Percentiles rank a stretch among this genome's conserved stretches.
Conservation (phyloP, 106 monocot genomes). For the Platanthera zijinensis region DNA sequence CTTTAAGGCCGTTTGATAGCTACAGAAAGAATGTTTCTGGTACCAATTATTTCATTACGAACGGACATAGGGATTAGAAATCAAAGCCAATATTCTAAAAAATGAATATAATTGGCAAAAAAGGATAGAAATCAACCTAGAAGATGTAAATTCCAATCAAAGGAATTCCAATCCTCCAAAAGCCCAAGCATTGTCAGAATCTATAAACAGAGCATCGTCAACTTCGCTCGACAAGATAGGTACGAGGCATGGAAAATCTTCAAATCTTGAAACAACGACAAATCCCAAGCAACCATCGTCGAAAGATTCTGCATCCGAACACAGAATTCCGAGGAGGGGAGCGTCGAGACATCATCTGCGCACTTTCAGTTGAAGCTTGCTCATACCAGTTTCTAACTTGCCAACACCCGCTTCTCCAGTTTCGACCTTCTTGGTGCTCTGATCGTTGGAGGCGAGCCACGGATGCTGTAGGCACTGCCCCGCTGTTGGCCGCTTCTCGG, state of each 20-base stretch:
- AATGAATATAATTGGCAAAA: neutral
- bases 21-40: neutral
- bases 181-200: neutral
- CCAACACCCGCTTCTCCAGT: conserved; percentile 10
- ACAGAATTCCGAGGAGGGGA: neutral
- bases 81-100: neutral
- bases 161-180: neutral
- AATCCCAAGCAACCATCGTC: neutral
- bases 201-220: neutral
- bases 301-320: neutral
- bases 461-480: conserved; percentile 55
- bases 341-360: neutral
- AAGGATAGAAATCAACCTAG: neutral
- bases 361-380: conserved; percentile 17
- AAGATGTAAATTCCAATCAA: neutral
- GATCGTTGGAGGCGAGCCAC: conserved; percentile 33
- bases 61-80: neutral
- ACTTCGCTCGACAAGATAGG: neutral
- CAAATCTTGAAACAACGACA: neutral
- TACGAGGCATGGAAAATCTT: neutral
- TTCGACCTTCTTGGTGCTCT: conserved; percentile 1
- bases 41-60: neutral
- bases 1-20: neutral
- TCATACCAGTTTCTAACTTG: conserved; percentile 22
- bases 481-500: conserved; percentile 77